These are phyloP conservation scores for Schizochytrium sp. DNA, from an alignment of 108 stramenopile genomes.

Conservation along the genomic window DNA sequence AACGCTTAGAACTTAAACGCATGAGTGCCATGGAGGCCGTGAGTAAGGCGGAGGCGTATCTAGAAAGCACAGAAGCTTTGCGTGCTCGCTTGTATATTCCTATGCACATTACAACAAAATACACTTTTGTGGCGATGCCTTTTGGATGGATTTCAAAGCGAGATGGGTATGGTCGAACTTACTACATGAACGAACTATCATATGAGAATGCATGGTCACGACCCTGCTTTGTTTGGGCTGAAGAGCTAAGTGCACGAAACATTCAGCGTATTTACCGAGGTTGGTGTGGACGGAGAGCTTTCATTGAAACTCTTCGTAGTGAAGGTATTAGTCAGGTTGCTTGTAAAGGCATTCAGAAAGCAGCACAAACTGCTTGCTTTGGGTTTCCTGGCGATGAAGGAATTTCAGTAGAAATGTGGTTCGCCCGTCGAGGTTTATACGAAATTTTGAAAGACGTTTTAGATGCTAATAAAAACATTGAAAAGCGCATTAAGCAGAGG, in stretches of 20 bases:
- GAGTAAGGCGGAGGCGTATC: background rate
- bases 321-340: background rate
- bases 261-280: slow-evolving; percentile 55
- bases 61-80: background rate
- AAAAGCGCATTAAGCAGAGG: background rate
- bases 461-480: background rate
- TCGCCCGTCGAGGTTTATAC: slow-evolving; percentile 37
- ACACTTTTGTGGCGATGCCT: slow-evolving; percentile 36
- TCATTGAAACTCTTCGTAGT: slow-evolving; percentile 5
- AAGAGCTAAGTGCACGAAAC: background rate
- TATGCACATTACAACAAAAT: background rate
- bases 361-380: slow-evolving; percentile 15
- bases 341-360: background rate
- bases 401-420: background rate
- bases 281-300: background rate
- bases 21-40: background rate
- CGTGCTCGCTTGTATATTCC: slow-evolving; percentile 6
- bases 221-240: background rate
- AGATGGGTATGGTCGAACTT: slow-evolving; percentile 39
- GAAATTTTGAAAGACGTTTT: slow-evolving; percentile 37
- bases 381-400: slow-evolving; percentile 3
- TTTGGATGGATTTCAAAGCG: background rate
- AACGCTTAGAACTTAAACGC: background rate
- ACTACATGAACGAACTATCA: background rate
- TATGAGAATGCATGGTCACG: slow-evolving; percentile 1